Evolutionary conservation across 768 basidiomycete genomes (phyloP).

Genomic region (Trametes villosa): DNA sequence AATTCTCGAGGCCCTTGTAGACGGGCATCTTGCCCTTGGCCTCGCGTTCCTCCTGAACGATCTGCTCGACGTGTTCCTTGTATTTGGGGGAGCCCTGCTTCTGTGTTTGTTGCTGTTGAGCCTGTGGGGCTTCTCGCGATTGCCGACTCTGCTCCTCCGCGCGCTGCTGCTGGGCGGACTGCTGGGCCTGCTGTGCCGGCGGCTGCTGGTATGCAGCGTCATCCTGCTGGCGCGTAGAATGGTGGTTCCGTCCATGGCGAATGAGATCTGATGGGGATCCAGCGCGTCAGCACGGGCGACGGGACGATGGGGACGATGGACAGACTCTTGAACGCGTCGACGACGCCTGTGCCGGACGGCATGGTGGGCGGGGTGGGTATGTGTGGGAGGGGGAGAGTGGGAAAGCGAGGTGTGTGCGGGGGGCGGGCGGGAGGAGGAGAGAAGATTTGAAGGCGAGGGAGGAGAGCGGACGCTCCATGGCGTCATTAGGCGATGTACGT

Average conservation of each 20-base stretch:
- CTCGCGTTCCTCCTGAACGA: slow-evolving; percentile 77
- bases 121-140: slow-evolving; percentile 31
- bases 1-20: slow-evolving; percentile 85
- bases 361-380: slow-evolving; percentile 39
- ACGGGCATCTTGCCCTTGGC: slow-evolving; percentile 79
- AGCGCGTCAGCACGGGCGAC: slow-evolving; percentile 1
- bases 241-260: slow-evolving; percentile 55
- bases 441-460: slow-evolving; percentile 18
- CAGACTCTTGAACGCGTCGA: slow-evolving; percentile 89
- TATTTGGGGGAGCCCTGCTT: slow-evolving; percentile 38
- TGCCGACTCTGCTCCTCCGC: slow-evolving; percentile 21
- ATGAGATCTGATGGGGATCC: slow-evolving; percentile 48
- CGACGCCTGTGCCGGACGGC: slow-evolving; percentile 65
- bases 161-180: slow-evolving; percentile 20
- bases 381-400: slow-evolving; percentile 4
- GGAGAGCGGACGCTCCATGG: slow-evolving; percentile 20
- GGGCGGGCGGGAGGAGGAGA: background rate
- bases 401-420: background rate
- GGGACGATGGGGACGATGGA: slow-evolving; percentile 6
- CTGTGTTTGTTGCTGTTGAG: slow-evolving; percentile 39
- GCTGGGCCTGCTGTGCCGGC: slow-evolving; percentile 16
- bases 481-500: slow-evolving; percentile 23
- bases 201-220: slow-evolving; percentile 20
- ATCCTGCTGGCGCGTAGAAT: slow-evolving; percentile 26
- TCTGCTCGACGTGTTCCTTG: slow-evolving; percentile 58